These are phyloP conservation scores for Aurinia saxatilis DNA, from an alignment of 345 rosid species.

Conservation along the genomic window DNA sequence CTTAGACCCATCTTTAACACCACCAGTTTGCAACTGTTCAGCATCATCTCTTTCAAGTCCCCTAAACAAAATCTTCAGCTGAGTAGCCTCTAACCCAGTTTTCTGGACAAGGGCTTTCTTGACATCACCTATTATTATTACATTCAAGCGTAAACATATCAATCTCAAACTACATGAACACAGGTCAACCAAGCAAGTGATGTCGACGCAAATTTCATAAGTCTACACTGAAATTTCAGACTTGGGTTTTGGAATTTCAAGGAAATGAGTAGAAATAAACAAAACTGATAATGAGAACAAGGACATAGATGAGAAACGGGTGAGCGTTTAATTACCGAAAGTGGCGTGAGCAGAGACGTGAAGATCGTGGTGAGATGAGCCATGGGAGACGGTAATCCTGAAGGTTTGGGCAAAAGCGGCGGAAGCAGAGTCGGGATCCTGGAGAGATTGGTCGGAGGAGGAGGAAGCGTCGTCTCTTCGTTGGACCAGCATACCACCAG, in stretches of 20 bases:
- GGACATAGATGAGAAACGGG: not conserved
- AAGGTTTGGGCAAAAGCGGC: conserved; percentile 28
- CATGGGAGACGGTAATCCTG: conserved; percentile 41
- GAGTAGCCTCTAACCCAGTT: conserved; percentile 41
- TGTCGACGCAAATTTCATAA: too few relatives aligned
- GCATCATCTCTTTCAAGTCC: conserved; percentile 67
- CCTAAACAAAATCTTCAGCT: conserved; percentile 57
- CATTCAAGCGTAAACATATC: not conserved
- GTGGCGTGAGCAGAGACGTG: conserved; percentile 41
- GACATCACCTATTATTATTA: conserved; percentile 48
- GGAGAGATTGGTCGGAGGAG: conserved; percentile 16
- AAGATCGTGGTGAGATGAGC: conserved; percentile 44
- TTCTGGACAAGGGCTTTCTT: conserved; percentile 46
- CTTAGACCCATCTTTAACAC: conserved; percentile 66
- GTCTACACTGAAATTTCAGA: not conserved
- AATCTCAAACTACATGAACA: not conserved
- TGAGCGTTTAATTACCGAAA: conserved; percentile 40
- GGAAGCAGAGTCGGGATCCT: conserved; percentile 21
- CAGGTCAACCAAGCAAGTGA: not conserved
- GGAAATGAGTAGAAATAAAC: not conserved
- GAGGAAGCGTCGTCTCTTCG: conserved; percentile 34
- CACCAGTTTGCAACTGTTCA: conserved; percentile 47
- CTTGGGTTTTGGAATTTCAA: not conserved
- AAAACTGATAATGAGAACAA: not conserved
- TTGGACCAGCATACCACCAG: conserved; percentile 54